These are phyloP conservation scores for Suhomyces bolitotheri DNA, from an alignment of 1,139 yeast species.

Conservation along the genomic window DNA sequence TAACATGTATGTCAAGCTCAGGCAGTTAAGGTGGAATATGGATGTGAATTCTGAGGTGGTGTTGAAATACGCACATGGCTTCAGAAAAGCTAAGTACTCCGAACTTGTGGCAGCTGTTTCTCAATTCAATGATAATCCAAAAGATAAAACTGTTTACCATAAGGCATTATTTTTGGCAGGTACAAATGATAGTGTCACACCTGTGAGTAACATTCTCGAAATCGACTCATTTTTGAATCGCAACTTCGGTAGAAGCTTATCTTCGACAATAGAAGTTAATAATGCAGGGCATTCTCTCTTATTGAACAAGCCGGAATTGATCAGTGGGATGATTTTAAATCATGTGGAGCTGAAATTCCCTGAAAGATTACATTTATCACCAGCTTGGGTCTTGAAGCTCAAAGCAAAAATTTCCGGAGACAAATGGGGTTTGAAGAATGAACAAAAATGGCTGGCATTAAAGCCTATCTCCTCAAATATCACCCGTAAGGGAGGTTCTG, in stretches of 20 bases:
- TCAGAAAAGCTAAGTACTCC: conserved; percentile 40
- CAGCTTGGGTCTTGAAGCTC: conserved; percentile 63
- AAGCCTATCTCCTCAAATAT: conserved; percentile 51
- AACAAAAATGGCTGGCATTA: conserved; percentile 65
- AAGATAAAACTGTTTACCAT: conserved; percentile 34
- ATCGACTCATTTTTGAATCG: conserved; percentile 28
- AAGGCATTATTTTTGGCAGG: conserved; percentile 60
- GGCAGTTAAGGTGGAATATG: conserved; percentile 72
- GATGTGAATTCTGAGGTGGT: conserved; percentile 60
- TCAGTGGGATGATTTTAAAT: conserved; percentile 62
- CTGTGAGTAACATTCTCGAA: conserved; percentile 34
- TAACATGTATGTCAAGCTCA: conserved; percentile 44
- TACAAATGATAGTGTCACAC: conserved; percentile 56
- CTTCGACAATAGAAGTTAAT: conserved; percentile 40
- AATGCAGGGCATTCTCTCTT: conserved; percentile 69
- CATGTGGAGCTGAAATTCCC: conserved; percentile 57
- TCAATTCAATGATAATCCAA: conserved; percentile 36
- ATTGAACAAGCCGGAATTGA: conserved; percentile 62
- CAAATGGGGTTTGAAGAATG: conserved; percentile 80
- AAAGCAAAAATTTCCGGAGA: conserved; percentile 65
- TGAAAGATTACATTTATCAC: conserved; percentile 48
- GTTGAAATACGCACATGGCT: conserved; percentile 54
- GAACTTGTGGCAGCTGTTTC: conserved; percentile 47
- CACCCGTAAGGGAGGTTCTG: conserved; percentile 31
- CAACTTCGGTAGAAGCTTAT: conserved; percentile 31